A percentile compares a stretch with the other conserved stretches of the same genome.
Conservation (phyloP, 108 stramenopile species). For the Nitzschia putrida region DNA sequence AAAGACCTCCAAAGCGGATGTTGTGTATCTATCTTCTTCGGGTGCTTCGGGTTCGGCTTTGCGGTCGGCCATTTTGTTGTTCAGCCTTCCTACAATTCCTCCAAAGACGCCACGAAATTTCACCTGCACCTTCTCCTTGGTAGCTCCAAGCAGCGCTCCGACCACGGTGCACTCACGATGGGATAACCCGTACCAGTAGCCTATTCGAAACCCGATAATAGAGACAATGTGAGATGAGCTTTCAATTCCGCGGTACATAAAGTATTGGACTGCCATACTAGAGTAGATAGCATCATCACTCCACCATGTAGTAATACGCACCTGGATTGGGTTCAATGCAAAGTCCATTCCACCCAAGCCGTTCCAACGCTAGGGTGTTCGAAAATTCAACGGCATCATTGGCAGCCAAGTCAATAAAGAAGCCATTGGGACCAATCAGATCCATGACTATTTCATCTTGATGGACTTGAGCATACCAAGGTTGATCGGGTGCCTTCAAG, state of each 20-base stretch:
- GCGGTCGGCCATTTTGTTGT: conserved; percentile 33
- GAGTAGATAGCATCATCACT: too few species aligned
- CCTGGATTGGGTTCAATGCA: conserved; percentile 56
- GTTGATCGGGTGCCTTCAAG: conserved; percentile 10
- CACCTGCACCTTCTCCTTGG: conserved; percentile 46
- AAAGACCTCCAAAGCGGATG: conserved; percentile 43
- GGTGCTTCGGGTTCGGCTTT: conserved; percentile 12
- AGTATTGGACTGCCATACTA: too few species aligned
- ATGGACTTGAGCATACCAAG: conserved; percentile 44
- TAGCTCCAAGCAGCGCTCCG: conserved; percentile 42
- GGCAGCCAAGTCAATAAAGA: conserved; percentile 68
- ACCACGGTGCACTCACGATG: conserved; percentile 47
- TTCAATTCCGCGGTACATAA: too few species aligned
- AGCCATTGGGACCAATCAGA: conserved; percentile 39
- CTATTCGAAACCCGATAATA: too few species aligned
- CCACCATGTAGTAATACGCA: too few species aligned
- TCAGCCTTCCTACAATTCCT: conserved; percentile 57
- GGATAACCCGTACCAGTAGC: conserved; percentile 61
- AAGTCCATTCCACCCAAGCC: conserved; percentile 51
- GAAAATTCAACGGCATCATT: conserved; percentile 52
- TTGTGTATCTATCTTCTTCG: conserved; percentile 31
- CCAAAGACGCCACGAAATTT: conserved; percentile 42
- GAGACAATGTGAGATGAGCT: too few species aligned
- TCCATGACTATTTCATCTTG: conserved; percentile 50
- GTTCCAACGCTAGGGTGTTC: conserved; percentile 58